These are phyloP conservation scores for Cladosporium sp. DNA, from an alignment of 2,329 filamentous ascomycete genomes.

Conservation along the genomic window DNA sequence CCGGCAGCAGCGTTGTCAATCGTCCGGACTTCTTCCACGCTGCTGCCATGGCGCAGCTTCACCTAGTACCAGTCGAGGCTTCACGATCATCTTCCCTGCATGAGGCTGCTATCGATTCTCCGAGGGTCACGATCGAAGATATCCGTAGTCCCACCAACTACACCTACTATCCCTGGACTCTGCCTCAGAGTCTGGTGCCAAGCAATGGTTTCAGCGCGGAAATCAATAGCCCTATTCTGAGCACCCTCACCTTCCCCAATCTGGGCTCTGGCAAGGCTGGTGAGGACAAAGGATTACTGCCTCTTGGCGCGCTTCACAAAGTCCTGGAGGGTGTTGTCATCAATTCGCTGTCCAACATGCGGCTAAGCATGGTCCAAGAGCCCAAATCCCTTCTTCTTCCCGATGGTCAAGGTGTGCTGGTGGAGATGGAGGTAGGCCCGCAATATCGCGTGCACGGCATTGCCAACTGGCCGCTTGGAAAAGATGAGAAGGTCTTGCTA, in stretches of 20 bases:
- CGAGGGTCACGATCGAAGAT: slow-evolving; percentile 50
- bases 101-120: slow-evolving; percentile 46
- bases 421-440: slow-evolving; percentile 33
- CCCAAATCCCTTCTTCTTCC: slow-evolving; percentile 35
- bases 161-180: slow-evolving; percentile 87
- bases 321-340: slow-evolving; percentile 54
- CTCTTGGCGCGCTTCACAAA: slow-evolving; percentile 46
- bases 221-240: slow-evolving; percentile 64
- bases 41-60: slow-evolving; percentile 73
- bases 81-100: slow-evolving; percentile 40
- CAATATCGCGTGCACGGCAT: slow-evolving; percentile 71
- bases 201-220: slow-evolving; percentile 68
- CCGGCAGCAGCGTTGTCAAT: slow-evolving; percentile 71
- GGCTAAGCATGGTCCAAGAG: slow-evolving; percentile 63
- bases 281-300: slow-evolving; percentile 15
- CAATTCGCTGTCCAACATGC: slow-evolving; percentile 54
- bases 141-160: slow-evolving; percentile 63
- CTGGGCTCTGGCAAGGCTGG: slow-evolving; percentile 25
- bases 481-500: slow-evolving; percentile 81
- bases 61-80: slow-evolving; percentile 56
- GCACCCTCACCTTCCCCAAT: slow-evolving; percentile 62
- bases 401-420: slow-evolving; percentile 24
- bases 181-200: slow-evolving; percentile 70
- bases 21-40: slow-evolving; percentile 82
- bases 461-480: slow-evolving; percentile 72